Conservation (phyloP, 1,139 yeast species). For the Nadsonia starkeyi-henricii region DNA sequence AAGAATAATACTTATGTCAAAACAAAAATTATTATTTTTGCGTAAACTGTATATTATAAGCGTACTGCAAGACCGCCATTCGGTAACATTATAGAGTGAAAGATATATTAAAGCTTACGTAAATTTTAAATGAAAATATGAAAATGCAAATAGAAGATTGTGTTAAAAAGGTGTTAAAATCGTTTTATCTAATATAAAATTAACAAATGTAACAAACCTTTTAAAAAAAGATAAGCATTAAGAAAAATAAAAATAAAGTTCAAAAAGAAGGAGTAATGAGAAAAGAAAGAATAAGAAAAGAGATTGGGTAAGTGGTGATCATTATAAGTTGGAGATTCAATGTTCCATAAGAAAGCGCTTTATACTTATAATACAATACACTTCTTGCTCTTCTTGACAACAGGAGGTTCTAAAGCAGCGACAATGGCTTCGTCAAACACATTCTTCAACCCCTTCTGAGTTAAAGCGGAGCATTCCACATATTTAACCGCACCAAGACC, state of each 20-base stretch:
- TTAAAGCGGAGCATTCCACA: conserved; percentile 95
- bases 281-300: not conserved
- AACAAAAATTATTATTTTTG: too few relatives aligned
- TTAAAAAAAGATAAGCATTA: not conserved
- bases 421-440: conserved; percentile 96
- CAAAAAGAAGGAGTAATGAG: conserved; percentile 3
- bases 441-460: conserved; percentile 89
- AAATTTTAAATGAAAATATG: too few relatives aligned
- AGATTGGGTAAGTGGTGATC: not conserved
- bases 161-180: not conserved
- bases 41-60: too few relatives aligned
- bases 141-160: too few relatives aligned
- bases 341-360: not conserved
- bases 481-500: conserved; percentile 91
- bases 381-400: conserved; percentile 66
- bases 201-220: conserved; percentile 1
- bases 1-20: too few relatives aligned
- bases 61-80: too few relatives aligned
- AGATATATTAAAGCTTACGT: too few relatives aligned
- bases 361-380: conserved; percentile 54
- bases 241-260: not conserved
- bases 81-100: too few relatives aligned
- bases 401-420: conserved; percentile 82
- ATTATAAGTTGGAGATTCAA: not conserved
- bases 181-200: not conserved